A percentile compares a stretch with the other conserved stretches of the same genome.
Conservation (phyloP, 305 asterid species). For the Andrographis paniculata region DNA sequence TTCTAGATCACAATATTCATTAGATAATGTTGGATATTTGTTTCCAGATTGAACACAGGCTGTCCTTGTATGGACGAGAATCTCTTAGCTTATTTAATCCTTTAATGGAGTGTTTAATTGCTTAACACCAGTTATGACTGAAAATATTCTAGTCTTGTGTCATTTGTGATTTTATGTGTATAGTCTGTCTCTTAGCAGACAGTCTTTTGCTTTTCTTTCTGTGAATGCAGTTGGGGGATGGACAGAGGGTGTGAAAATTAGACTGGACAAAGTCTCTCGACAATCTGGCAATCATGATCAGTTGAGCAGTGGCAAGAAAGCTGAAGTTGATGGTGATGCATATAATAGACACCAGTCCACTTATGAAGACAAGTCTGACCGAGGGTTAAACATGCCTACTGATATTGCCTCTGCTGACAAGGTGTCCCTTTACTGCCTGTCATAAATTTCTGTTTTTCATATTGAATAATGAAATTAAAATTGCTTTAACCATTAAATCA, state of each 20-base stretch:
- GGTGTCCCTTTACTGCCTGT: constrained; percentile 28
- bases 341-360: constrained; percentile 24
- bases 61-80: constrained; percentile 6
- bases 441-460: constrained; percentile 6
- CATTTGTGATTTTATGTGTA: neutral
- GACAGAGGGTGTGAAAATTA: constrained; percentile 21
- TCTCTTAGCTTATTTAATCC: constrained; percentile 8
- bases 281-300: constrained; percentile 26
- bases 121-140: neutral
- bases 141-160: constrained; percentile 1
- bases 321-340: constrained; percentile 25
- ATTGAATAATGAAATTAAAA: neutral
- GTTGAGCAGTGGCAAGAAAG: constrained; percentile 29
- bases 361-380: constrained; percentile 36
- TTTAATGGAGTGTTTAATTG: neutral
- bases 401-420: constrained; percentile 37
- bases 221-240: constrained; percentile 31
- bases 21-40: neutral
- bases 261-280: constrained; percentile 31
- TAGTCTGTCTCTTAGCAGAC: constrained; percentile 15
- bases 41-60: neutral
- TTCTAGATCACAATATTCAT: constrained; percentile 1
- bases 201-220: constrained; percentile 15
- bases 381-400: constrained; percentile 25
- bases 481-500: no score